Percentiles rank a stretch among this genome's conserved stretches.
These are phyloP conservation scores for Blastomyces emzantsi DNA, from an alignment of 2,329 filamentous ascomycete species.

Conservation along the genomic window DNA sequence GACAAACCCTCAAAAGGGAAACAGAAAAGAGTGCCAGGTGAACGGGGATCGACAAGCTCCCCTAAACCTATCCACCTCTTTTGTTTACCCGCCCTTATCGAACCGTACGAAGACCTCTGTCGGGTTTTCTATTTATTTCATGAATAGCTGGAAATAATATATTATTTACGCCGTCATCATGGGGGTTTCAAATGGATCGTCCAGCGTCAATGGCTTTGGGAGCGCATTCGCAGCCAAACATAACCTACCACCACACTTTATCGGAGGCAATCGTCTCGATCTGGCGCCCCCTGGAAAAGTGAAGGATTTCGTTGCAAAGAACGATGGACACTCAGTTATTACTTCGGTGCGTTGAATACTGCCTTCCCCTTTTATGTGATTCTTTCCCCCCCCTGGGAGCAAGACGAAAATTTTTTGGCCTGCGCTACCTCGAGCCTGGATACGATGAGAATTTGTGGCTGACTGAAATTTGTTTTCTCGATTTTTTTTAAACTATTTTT, in stretches of 20 bases:
- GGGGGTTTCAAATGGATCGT: conserved; percentile 31
- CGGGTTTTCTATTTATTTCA: neutral
- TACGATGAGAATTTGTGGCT: neutral
- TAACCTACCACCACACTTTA: conserved; percentile 84
- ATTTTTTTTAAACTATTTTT: conserved; percentile 14
- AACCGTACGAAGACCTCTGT: neutral
- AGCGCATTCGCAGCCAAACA: conserved; percentile 70
- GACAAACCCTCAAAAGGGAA: neutral
- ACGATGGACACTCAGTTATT: conserved; percentile 96
- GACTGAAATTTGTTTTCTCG: neutral
- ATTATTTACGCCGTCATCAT: conserved; percentile 25
- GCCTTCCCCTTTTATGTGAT: neutral
- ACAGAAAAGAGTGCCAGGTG: neutral
- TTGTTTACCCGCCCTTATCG: conserved; percentile 7
- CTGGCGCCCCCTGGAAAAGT: conserved; percentile 76
- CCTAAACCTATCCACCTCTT: neutral
- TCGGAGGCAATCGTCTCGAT: conserved; percentile 81
- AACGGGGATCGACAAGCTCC: neutral
- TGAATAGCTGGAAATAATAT: neutral
- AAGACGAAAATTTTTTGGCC: neutral
- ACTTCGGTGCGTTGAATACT: conserved; percentile 64
- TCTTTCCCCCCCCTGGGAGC: neutral
- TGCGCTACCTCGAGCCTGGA: neutral
- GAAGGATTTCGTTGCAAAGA: conserved; percentile 86
- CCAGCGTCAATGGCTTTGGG: conserved; percentile 42